Evolutionary conservation across 371 early-diverging fungal genomes (phyloP).

Genomic region (Globomyces sp.): DNA sequence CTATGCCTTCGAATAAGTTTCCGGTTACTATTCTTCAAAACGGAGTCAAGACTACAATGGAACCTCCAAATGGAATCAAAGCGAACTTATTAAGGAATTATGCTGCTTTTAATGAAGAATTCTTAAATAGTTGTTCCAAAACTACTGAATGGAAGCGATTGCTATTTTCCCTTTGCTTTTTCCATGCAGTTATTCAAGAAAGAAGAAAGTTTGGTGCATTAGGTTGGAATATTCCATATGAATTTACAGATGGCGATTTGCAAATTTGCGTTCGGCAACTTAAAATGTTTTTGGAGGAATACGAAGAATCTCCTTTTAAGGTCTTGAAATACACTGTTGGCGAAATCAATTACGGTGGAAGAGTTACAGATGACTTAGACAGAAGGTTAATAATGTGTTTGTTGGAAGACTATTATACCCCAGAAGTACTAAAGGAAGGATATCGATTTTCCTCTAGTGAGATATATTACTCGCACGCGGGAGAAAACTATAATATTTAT

Average conservation of each 20-base stretch:
- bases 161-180: constrained; percentile 52
- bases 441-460: constrained; percentile 47
- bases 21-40: constrained; percentile 59
- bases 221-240: constrained; percentile 64
- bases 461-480: constrained; percentile 42
- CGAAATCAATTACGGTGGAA: constrained; percentile 61
- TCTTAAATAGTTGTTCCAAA: constrained; percentile 44
- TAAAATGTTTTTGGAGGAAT: constrained; percentile 59
- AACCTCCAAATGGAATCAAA: constrained; percentile 60
- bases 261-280: constrained; percentile 56
- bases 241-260: constrained; percentile 52
- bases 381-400: constrained; percentile 56
- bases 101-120: constrained; percentile 56
- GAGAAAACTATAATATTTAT: constrained; percentile 40
- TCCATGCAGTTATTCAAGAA: constrained; percentile 61
- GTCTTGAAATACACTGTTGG: constrained; percentile 59
- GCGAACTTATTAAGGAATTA: constrained; percentile 58
- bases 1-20: constrained; percentile 57
- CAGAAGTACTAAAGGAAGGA: constrained; percentile 45
- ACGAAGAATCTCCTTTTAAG: constrained; percentile 54
- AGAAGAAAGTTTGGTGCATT: constrained; percentile 59
- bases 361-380: constrained; percentile 63
- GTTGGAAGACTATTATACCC: constrained; percentile 52
- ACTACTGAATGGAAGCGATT: constrained; percentile 52
- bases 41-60: constrained; percentile 57